These are phyloP conservation scores for Sisymbrium irio DNA, from an alignment of 345 rosid genomes.

Conservation along the genomic window DNA sequence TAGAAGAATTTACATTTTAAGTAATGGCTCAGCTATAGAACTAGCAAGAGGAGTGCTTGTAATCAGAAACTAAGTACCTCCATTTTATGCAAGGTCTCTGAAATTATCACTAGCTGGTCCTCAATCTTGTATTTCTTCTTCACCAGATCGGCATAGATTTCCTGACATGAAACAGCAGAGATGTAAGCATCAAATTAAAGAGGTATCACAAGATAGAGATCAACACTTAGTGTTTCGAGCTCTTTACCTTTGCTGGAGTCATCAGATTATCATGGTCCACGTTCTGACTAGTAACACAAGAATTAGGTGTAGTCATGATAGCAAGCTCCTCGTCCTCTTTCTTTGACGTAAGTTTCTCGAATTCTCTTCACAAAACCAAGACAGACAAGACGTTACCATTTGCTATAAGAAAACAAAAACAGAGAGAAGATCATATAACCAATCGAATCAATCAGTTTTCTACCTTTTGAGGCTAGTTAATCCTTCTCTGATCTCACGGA, in stretches of 20 bases:
- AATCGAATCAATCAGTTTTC: background rate
- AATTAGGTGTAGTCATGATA: constrained; percentile 38
- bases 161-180: constrained; percentile 40
- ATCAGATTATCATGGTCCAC: constrained; percentile 38
- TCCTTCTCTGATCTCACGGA: constrained; percentile 43
- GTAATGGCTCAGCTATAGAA: background rate
- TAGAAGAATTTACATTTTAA: background rate
- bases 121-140: constrained; percentile 58
- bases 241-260: constrained; percentile 52
- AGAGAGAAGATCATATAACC: background rate
- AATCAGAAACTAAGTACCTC: constrained; percentile 40
- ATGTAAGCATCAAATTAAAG: background rate
- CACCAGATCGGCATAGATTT: constrained; percentile 48
- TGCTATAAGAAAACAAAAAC: constrained; percentile 4
- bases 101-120: constrained; percentile 52
- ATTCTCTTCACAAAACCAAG: constrained; percentile 34
- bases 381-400: constrained; percentile 1
- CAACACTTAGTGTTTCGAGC: background rate
- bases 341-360: constrained; percentile 46
- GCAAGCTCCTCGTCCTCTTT: constrained; percentile 47
- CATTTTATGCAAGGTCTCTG: constrained; percentile 44
- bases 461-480: constrained; percentile 51
- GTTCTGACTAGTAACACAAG: constrained; percentile 43
- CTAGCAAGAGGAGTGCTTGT: background rate
- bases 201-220: background rate